Evolutionary conservation across 345 rosid species (phyloP), one percentile per base, ranked within the genome.

Genomic region (Durio zibethinus): DNA sequence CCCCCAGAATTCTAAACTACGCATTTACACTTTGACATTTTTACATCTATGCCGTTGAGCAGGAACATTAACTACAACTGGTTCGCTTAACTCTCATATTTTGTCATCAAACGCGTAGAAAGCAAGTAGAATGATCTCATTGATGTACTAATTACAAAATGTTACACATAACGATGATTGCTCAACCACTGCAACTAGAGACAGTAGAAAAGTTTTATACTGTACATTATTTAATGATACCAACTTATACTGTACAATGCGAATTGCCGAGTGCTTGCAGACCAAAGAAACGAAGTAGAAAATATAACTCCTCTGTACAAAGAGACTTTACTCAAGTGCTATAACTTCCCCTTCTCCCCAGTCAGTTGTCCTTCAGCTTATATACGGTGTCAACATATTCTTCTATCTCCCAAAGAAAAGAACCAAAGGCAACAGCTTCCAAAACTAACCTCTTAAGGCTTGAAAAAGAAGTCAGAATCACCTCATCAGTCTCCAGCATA

Each of bases 341-440:
- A 42, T 36, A 31, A 57, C 71, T 50, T 59, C 25, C 25, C 15
- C 33, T 63, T 53, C 29, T 27, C 57, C 2, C 80, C 36, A 25
- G 53, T 43, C 53, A 80, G 74, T 82, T 84, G 66, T 87, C 92
- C 73, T 84, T 84, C 20, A 96, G 93, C 90, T 87, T 91, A 85
- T 86, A 96, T 0, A 88, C 84, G 23, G 84, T 75, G 73, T 90
- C 79, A 0, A 92, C 94, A 77, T 85, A 84, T 69, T 87, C 89
- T 85, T 96, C 97, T 4, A 91, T 82, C 33, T 93, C 99, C 99
- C 98, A 93, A n/a, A 96, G 91, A 77, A 96, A 96, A 57, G 89
- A 86, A 61, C 99, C 99, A 70, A 96, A 96, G 40, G 98, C 98
- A 33, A 92, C 90, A 38, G 99, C 99, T 79, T 96, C 99, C 29